Conservation (phyloP, 805 yeast genomes). For the Priceomyces haplophilus region DNA sequence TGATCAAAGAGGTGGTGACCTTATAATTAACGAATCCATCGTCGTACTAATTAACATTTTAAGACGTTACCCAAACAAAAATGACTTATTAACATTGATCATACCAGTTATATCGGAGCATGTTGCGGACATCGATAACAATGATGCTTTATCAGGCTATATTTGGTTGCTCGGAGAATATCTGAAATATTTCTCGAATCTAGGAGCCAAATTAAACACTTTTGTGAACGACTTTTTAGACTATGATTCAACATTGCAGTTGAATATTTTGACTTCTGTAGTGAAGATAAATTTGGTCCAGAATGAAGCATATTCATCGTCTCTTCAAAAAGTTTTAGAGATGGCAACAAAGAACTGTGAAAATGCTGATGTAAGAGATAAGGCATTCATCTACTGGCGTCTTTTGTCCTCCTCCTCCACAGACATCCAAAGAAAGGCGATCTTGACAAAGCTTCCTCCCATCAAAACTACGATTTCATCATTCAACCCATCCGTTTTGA, state of each 20-base stretch:
- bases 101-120: slow-evolving; percentile 53
- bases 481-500: slow-evolving; percentile 66
- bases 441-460: slow-evolving; percentile 64
- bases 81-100: slow-evolving; percentile 47
- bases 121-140: slow-evolving; percentile 45
- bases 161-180: slow-evolving; percentile 75
- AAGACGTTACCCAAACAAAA: slow-evolving; percentile 59
- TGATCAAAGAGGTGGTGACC: slow-evolving; percentile 62
- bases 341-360: slow-evolving; percentile 62
- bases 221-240: slow-evolving; percentile 55
- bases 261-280: slow-evolving; percentile 55
- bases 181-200: slow-evolving; percentile 54
- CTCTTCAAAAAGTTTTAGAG: slow-evolving; percentile 59
- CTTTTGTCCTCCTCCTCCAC: slow-evolving; percentile 50
- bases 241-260: slow-evolving; percentile 59
- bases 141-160: slow-evolving; percentile 56
- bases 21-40: slow-evolving; percentile 57
- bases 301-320: slow-evolving; percentile 26
- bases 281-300: slow-evolving; percentile 50
- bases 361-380: slow-evolving; percentile 75
- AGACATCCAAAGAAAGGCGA: slow-evolving; percentile 48
- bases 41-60: slow-evolving; percentile 62
- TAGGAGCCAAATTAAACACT: slow-evolving; percentile 44
- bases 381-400: slow-evolving; percentile 80
- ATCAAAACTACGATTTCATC: slow-evolving; percentile 69